Evolutionary conservation across 768 basidiomycete species (phyloP), one percentile per base, ranked within the genome.

Genomic region (Chiua virens): DNA sequence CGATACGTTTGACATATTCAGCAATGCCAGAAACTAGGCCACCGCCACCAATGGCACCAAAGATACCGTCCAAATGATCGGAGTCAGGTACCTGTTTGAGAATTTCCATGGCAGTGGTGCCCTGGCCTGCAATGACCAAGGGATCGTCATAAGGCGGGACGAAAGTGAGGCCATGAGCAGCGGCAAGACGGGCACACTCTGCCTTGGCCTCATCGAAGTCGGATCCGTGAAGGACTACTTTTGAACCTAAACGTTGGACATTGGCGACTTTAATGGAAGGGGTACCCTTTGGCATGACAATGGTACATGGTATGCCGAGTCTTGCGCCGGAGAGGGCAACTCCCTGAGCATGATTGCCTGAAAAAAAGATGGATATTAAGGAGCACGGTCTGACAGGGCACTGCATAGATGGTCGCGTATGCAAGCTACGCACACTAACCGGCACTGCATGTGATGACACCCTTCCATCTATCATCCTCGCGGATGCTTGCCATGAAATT

Each of bases 61-160:
- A 98, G 7, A 99, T 83, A 4, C 79, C 92, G 52, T 92, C 89
- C 8, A 98, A 71, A 44, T 71, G 74, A 41, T 92, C 88, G 2
- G 92, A 80, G 45, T 86, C 79, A 1, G 85, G 78, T 1, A 89
- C 54, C 65, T 99, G 96, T 61, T 98, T 93, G 49, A 98, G 78
- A 45, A 99, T 88, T 67, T 99, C 97, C 81, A 97, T 83, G 8
- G 87, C 97, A 21, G 91, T 79, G 0, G 97, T 99, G 11, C 95
- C 97, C 67, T 98, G 97, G 0, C 97, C 97, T 0, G 97, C 95
- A 57, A 99, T 94, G 63, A 99, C 87, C 54, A 95, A 79, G 0
- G 97, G 97, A 59, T 99, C 91, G 62, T 99, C 97, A 68, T 95
- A 99, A 1, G 97, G 97, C 0, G 97, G 97, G 13, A 99, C 93